Evolutionary conservation across 1,284 basidiomycete genomes (phyloP).

Genomic region (Cutaneotrichosporon sp.): DNA sequence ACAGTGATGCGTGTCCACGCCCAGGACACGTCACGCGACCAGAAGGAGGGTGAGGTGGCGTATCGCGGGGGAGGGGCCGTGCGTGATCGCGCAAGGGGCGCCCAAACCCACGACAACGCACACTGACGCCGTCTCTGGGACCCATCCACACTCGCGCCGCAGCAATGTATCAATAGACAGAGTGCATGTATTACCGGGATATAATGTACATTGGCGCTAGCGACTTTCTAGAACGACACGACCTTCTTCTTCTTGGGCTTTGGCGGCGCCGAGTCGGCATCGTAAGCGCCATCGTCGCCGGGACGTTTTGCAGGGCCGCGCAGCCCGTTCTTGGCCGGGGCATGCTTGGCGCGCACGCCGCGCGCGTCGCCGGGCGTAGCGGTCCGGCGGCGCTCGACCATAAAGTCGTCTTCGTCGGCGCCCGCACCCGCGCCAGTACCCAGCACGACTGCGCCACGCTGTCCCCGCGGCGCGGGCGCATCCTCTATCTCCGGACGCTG

Average conservation of each 20-base stretch:
- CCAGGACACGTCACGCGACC: neutral
- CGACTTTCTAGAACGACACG: constrained; percentile 10
- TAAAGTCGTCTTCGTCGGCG: constrained; percentile 91
- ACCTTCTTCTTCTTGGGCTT: constrained; percentile 17
- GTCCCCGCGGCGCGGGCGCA: neutral
- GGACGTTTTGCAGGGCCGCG: constrained; percentile 27
- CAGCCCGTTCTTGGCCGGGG: constrained; percentile 36
- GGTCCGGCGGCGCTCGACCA: constrained; percentile 51
- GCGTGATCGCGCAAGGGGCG: too few species aligned
- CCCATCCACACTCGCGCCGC: too few species aligned
- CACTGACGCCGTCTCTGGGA: too few species aligned
- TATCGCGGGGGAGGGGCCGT: too few species aligned
- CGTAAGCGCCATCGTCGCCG: constrained; percentile 18
- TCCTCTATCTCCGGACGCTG: constrained; percentile 13
- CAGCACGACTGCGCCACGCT: neutral
- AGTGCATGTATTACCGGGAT: constrained; percentile 3
- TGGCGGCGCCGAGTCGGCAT: neutral
- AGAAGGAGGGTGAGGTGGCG: neutral
- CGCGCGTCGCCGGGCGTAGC: constrained; percentile 3
- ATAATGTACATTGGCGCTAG: neutral
- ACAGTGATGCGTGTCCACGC: neutral
- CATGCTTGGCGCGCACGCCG: constrained; percentile 16
- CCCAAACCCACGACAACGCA: too few species aligned
- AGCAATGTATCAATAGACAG: neutral
- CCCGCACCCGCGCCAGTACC: constrained; percentile 52